Evolutionary conservation across 2,329 filamentous ascomycete species (phyloP).

Genomic region (Colletotrichum camelliae): DNA sequence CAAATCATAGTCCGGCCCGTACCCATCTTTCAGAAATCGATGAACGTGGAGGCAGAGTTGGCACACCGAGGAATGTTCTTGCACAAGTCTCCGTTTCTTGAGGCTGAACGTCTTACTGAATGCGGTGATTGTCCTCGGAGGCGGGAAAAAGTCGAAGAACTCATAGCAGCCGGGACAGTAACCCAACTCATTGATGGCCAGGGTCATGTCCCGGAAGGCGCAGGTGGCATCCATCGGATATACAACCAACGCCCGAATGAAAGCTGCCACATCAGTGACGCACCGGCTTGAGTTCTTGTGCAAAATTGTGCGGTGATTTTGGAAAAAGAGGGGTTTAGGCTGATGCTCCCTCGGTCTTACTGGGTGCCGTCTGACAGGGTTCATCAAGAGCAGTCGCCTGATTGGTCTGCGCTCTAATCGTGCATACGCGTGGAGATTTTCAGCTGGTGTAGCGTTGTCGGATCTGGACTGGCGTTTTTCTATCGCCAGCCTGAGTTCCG

Average conservation of each 20-base stretch:
- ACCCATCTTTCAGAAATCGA: background rate
- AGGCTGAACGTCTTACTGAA: background rate
- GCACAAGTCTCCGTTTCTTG: background rate
- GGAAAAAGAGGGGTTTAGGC: background rate
- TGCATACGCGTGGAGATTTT: background rate
- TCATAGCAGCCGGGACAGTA: background rate
- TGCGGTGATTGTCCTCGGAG: background rate
- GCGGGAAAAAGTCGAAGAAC: background rate
- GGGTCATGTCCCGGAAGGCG: background rate
- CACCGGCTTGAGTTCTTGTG: background rate
- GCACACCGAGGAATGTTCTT: rapidly evolving
- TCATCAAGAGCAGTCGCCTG: background rate
- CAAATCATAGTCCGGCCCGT: background rate
- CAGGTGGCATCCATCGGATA: background rate
- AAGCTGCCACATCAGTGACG: background rate
- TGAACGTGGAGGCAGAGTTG: background rate
- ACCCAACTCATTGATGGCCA: background rate
- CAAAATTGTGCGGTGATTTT: background rate
- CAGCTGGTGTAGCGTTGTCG: background rate
- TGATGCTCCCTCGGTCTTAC: background rate
- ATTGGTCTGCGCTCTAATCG: background rate
- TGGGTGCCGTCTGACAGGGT: background rate
- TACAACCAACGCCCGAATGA: background rate
- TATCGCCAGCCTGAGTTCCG: background rate
- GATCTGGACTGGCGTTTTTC: background rate